A percentile compares a stretch with the other conserved stretches of the same genome.
Conservation (phyloP, 1,284 basidiomycete genomes). For the Sanguinoderma infundibulare region DNA sequence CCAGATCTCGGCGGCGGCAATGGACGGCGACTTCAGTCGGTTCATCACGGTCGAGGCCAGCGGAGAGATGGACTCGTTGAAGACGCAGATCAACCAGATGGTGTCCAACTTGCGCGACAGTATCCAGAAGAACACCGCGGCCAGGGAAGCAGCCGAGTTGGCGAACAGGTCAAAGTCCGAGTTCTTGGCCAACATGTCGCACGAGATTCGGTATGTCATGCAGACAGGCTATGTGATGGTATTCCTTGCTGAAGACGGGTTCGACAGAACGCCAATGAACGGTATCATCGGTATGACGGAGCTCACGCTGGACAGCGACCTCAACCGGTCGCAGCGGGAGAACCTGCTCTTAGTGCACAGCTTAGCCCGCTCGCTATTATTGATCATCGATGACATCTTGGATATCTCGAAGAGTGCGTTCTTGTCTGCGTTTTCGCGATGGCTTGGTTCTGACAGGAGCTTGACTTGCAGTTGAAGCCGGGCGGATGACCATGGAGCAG, state of each 20-base stretch:
- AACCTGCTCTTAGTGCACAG: constrained; percentile 96
- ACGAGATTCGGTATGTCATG: constrained; percentile 82
- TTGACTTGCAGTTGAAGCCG: constrained; percentile 85
- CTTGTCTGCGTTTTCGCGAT: not conserved
- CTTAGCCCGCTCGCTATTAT: constrained; percentile 89
- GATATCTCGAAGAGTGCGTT: constrained; percentile 96
- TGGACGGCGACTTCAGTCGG: constrained; percentile 98
- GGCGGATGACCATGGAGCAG: constrained; percentile 99
- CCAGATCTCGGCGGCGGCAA: constrained; percentile 98
- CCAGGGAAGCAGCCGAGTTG: constrained; percentile 95
- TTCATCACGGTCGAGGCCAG: constrained; percentile 99
- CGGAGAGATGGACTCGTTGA: constrained; percentile 99
- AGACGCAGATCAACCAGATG: constrained; percentile 99
- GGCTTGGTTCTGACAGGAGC: constrained; percentile 13
- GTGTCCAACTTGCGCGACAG: constrained; percentile 96
- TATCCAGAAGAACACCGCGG: constrained; percentile 99
- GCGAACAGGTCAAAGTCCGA: constrained; percentile 97
- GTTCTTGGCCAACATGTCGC: constrained; percentile 98
- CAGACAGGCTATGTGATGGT: not conserved
- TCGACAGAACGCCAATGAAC: constrained; percentile 91
- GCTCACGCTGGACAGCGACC: constrained; percentile 91
- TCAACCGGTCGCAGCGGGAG: constrained; percentile 90
- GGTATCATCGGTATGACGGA: constrained; percentile 99
- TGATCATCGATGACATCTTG: constrained; percentile 98
- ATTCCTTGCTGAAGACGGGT: not conserved